Evolutionary conservation across 139 green algal genomes (phyloP).

Genomic region (Deuterostichococcus epilithicus): DNA sequence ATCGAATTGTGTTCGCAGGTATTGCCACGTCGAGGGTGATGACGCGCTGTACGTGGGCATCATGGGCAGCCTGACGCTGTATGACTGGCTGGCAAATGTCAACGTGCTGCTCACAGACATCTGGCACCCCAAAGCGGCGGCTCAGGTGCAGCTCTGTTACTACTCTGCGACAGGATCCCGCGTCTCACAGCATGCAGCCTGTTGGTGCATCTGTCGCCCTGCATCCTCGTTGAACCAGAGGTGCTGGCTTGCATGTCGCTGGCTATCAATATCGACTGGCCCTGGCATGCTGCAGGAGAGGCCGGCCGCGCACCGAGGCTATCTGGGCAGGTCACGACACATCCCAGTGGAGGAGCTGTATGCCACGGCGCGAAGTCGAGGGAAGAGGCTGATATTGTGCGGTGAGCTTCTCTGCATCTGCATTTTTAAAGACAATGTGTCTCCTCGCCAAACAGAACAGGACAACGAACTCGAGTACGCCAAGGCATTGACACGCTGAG

Average conservation of each 20-base stretch:
- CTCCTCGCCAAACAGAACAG: no score
- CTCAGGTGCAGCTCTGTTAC: neutral
- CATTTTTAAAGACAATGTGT: no score
- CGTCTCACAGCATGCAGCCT: neutral
- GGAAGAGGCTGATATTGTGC: conserved; percentile 54
- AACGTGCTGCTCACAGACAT: neutral
- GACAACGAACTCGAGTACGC: no score
- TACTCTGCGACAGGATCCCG: neutral
- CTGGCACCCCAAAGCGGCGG: neutral
- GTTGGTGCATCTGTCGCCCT: no score
- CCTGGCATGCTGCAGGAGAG: neutral
- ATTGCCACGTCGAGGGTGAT: conserved; percentile 43
- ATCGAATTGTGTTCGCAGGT: conserved; percentile 32
- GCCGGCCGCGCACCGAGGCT: conserved; percentile 54
- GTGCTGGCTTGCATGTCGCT: no score
- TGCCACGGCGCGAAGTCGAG: conserved; percentile 31
- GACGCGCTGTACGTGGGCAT: conserved; percentile 57
- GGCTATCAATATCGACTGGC: no score
- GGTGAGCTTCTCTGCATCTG: no score
- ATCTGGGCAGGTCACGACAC: conserved; percentile 41
- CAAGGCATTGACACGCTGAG: no score
- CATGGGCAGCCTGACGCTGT: conserved; percentile 44
- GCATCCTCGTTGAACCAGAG: no score
- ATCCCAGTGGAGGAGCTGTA: conserved; percentile 56
- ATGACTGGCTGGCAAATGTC: neutral